phyloP scores from a whole-genome alignment of 352 stramenopile species.

The Phytophthora pseudosyringae region DNA sequence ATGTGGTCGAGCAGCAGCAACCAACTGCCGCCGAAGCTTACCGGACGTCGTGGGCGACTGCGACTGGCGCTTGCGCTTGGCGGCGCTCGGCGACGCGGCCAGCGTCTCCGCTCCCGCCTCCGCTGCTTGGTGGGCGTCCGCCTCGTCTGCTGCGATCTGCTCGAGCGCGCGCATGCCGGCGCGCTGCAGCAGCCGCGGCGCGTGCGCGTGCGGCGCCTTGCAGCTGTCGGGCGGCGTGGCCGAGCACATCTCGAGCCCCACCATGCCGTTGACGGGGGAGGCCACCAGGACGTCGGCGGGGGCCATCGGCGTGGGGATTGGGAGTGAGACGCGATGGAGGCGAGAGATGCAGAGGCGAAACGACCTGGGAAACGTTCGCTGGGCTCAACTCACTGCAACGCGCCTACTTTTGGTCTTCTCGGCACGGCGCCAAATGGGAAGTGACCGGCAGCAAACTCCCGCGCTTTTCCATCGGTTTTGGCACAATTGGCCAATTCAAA shows the following conservation, averaged over 20 bases:
- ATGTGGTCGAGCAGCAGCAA: background rate
- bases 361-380: conserved; percentile 10
- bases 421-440: conserved; percentile 28
- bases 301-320: conserved; percentile 24
- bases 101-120: conserved; percentile 11
- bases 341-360: conserved; percentile 10
- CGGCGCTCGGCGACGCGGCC: conserved; percentile 37
- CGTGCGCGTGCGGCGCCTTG: conserved; percentile 38
- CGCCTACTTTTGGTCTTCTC: background rate
- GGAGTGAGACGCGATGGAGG: conserved; percentile 5
- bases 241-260: conserved; percentile 47
- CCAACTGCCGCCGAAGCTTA: conserved; percentile 25
- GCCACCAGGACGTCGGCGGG: conserved; percentile 34
- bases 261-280: conserved; percentile 40
- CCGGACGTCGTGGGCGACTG: conserved; percentile 48
- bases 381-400: background rate
- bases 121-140: conserved; percentile 7
- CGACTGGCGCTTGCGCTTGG: conserved; percentile 71
- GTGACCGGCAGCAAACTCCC: conserved; percentile 23
- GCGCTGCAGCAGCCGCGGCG: conserved; percentile 51
- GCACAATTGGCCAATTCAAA: conserved; percentile 17
- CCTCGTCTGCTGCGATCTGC: conserved; percentile 50
- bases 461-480: conserved; percentile 26
- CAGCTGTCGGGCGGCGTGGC: conserved; percentile 36
- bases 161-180: conserved; percentile 60